Base-by-base conservation (phyloP, 768 basidiomycete species). In the Phylloporus arenicola region DNA sequence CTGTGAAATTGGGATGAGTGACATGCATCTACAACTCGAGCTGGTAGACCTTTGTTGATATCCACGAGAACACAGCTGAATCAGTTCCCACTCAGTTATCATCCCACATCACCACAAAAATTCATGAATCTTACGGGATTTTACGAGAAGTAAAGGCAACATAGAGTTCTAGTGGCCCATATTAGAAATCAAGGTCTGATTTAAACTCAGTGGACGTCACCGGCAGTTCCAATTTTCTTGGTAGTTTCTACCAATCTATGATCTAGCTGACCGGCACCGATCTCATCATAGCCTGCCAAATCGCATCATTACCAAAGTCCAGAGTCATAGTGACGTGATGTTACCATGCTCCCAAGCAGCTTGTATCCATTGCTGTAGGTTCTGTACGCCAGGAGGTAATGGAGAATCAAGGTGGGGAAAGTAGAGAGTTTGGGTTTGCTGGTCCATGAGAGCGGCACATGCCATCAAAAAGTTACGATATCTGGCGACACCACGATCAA, bases 391-490 rank as follows among this genome's bases (percentile, higher is more conserved):
- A 2, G 92, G 92, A 1, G 77, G 68, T 10, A 69, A 68, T 4
- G 80, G 78, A n/a, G 68, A 55, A 45, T 82, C 78, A 3, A 92
- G 71, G 16, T 83, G 68, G 2, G 78, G 68, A 49, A 77, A 78
- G 65, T 92, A 92, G 48, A 75, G 48, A 2, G 79, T 77, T 61
- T 88, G 85, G 12, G 65, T 49, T 46, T 67, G 66, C 61, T 92
- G 90, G 43, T 74, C 76, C 77, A 88, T 82, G 19, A 92, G 75
- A 6, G 80, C 76, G 3, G 83, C 72, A 61, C 88, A 91, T 9
- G 78, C 72, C 83, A 92, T 92, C 55, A 88, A 57, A 57, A 85
- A 92, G 63, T 90, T 92, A 19, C 88, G 83, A 61, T 92, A 91
- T 22, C 89, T 92, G 51, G 25, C 13, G 16, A 45, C n/a, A 8